Evolutionary conservation across 352 stramenopile species (phyloP).

Genomic region (Lagenidium sp.): DNA sequence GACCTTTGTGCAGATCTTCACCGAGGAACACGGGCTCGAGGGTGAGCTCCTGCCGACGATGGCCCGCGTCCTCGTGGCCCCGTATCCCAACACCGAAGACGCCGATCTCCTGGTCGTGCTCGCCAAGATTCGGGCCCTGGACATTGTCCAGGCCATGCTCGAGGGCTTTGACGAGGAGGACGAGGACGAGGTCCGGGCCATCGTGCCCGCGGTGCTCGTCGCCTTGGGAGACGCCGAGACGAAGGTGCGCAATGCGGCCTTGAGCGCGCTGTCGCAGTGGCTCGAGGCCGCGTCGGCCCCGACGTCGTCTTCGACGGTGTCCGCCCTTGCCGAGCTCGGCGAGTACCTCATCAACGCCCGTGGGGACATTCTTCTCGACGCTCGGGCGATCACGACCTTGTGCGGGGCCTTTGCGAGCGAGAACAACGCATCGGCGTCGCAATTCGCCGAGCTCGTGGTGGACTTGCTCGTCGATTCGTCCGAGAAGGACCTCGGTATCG

Average conservation of each 20-base stretch:
- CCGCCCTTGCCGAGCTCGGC: slow-evolving; percentile 25
- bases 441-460: slow-evolving; percentile 12
- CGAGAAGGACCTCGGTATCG: slow-evolving; percentile 27
- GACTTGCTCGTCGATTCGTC: slow-evolving; percentile 27
- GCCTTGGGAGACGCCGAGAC: slow-evolving; percentile 37
- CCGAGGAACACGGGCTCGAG: slow-evolving; percentile 23
- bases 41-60: slow-evolving; percentile 53
- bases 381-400: slow-evolving; percentile 34
- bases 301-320: slow-evolving; percentile 8
- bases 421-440: too few relatives aligned
- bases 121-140: slow-evolving; percentile 47
- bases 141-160: slow-evolving; percentile 58
- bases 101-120: slow-evolving; percentile 28
- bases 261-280: slow-evolving; percentile 54
- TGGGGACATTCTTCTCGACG: slow-evolving; percentile 74
- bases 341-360: slow-evolving; percentile 50
- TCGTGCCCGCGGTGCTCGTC: slow-evolving; percentile 61
- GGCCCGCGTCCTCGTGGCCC: slow-evolving; percentile 30
- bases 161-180: slow-evolving; percentile 38
- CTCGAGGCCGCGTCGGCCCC: slow-evolving; percentile 5
- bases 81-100: slow-evolving; percentile 15
- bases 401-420: slow-evolving; percentile 28
- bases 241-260: slow-evolving; percentile 45
- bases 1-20: slow-evolving; percentile 41
- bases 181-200: slow-evolving; percentile 31